Evolutionary conservation across 306 rosid genomes (phyloP), one percentile per base, ranked within the genome.

Genomic region (Vigna angularis): DNA sequence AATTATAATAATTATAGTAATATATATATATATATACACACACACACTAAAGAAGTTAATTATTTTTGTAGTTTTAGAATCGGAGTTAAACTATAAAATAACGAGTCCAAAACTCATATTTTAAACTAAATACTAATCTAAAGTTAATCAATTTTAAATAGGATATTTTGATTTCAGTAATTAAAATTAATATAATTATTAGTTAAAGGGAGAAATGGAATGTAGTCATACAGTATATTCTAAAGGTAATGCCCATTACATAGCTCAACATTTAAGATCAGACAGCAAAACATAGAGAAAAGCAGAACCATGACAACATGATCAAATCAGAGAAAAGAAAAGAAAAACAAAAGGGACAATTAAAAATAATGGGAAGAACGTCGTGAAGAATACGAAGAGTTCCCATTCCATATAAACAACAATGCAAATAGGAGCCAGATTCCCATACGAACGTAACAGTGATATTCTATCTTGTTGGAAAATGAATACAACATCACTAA

Each of bases 321-420:
- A 36, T 32, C 7, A 63, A 63, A 59, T 28, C 17, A 26, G 17
- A 24, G 38, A 26, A 58, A 58, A 58, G 8, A 57, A 14, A 14
- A 13, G 9, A 36, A 36, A 34, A 30, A 15, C 0, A 36, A 45
- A 68, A 32, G 16, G 17, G 48, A 70, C 16, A 50, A 70, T 9
- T 70, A 10, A 30, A 48, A 68, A 52, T 68, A 68, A 48, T 47
- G 42, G 42, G 44, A 20, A 14, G 58, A 68, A 68, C 44, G 15
- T 26, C 4, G 24, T 50, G 75, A 70, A 32, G 63, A 70, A 32
- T 32, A 14, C 4, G 22, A 6, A 61, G 67, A 69, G 28, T 22
- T 3, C 57, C 16, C 13, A 32, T 61, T 59, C 66, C 44, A 61
- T 6, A 15, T 6, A 34, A 62, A 34, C 24, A 63, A 63, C 36